Conservation (phyloP, 2,329 filamentous ascomycete species). For the Pseudogymnoascus sp. region DNA sequence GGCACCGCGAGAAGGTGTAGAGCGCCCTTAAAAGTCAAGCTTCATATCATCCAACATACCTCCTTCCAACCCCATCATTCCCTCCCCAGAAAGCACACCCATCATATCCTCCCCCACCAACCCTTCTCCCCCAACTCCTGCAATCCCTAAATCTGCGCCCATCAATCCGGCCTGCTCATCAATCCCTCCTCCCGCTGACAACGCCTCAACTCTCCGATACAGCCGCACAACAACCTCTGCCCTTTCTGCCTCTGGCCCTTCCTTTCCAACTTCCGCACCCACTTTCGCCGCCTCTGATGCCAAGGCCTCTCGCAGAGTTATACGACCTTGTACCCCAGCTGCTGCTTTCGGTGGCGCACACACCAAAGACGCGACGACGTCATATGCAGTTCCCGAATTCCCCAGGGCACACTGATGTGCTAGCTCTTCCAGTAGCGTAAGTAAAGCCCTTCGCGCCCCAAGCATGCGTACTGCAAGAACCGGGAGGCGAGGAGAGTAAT, state of each 20-base stretch:
- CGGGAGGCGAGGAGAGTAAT: conserved; percentile 67
- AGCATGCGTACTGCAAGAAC: conserved; percentile 54
- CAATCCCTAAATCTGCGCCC: neutral
- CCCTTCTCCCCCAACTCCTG: neutral
- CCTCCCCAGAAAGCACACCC: conserved; percentile 9
- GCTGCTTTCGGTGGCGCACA: conserved; percentile 49
- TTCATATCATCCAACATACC: conserved; percentile 14
- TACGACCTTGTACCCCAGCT: conserved; percentile 24
- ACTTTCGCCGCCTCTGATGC: conserved; percentile 9
- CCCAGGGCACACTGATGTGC: conserved; percentile 54
- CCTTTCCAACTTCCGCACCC: neutral
- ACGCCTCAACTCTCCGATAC: conserved; percentile 27
- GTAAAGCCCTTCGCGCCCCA: conserved; percentile 54
- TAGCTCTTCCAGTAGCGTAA: conserved; percentile 61
- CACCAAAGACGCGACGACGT: conserved; percentile 62
- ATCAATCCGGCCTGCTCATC: conserved; percentile 13
- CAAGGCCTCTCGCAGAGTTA: conserved; percentile 27
- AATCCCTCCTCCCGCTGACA: conserved; percentile 12
- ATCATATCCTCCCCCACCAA: conserved; percentile 12
- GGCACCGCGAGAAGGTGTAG: neutral
- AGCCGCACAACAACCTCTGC: conserved; percentile 27
- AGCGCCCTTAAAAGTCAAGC: conserved; percentile 10
- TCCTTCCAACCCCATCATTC: conserved; percentile 12
- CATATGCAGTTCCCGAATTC: conserved; percentile 56
- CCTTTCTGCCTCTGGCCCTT: neutral